These are phyloP conservation scores for Microdochium trichocladiopsis DNA, from an alignment of 2,329 filamentous ascomycete species.

Conservation along the genomic window DNA sequence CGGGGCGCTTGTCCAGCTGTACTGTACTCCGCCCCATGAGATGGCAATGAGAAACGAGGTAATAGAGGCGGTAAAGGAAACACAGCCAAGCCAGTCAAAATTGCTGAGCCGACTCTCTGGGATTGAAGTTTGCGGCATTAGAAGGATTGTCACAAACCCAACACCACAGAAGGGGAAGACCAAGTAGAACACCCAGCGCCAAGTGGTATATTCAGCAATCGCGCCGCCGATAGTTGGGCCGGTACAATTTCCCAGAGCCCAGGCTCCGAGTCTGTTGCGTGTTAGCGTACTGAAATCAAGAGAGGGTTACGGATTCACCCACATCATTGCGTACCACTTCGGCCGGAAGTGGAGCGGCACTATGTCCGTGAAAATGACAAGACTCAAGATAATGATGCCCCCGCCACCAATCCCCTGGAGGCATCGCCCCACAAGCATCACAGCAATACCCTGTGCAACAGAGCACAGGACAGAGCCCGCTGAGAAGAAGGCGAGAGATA, in stretches of 20 bases:
- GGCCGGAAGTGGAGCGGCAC: slow-evolving; percentile 26
- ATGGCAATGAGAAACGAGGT: too few species aligned
- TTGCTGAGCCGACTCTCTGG: slow-evolving; percentile 1
- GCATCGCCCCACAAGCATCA: slow-evolving; percentile 34
- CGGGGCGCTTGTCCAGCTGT: too few species aligned
- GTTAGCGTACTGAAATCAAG: slow-evolving; percentile 17
- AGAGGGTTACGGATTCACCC: slow-evolving; percentile 31
- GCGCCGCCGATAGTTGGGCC: too few species aligned
- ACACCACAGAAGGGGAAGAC: slow-evolving; percentile 21
- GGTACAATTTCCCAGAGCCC: too few species aligned
- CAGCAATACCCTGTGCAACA: slow-evolving; percentile 9
- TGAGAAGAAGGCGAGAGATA: slow-evolving; percentile 2
- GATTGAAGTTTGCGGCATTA: slow-evolving; percentile 8
- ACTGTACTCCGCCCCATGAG: too few species aligned
- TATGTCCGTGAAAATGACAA: slow-evolving; percentile 31
- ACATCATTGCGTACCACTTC: too few species aligned
- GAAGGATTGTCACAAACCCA: slow-evolving; percentile 15
- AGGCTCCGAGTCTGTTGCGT: slow-evolving; percentile 7
- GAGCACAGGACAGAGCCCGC: slow-evolving; percentile 6
- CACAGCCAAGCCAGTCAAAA: slow-evolving; percentile 6
- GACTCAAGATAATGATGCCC: slow-evolving; percentile 10
- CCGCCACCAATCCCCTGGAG: slow-evolving; percentile 32
- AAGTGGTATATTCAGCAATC: too few species aligned
- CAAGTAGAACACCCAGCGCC: slow-evolving; percentile 35
- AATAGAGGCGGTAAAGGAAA: too few species aligned